These are phyloP conservation scores for Cryomyces minteri DNA, from an alignment of 495 filamentous ascomycete genomes.

Conservation along the genomic window DNA sequence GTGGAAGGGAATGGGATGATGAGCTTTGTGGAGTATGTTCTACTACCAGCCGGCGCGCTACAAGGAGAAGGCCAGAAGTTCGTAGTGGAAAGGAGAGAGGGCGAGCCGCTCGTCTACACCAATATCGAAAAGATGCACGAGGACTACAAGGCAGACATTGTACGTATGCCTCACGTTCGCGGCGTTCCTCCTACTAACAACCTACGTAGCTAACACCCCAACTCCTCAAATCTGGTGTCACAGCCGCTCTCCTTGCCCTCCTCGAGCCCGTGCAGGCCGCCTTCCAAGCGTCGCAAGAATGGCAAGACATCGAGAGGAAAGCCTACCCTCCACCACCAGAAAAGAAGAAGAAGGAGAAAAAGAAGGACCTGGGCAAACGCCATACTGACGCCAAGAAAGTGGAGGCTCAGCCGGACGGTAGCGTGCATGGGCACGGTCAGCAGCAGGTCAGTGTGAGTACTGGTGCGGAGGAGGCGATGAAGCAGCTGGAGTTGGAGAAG, in stretches of 20 bases:
- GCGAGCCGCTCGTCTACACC: conserved; percentile 60
- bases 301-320: conserved; percentile 58
- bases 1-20: conserved; percentile 75
- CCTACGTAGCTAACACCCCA: conserved; percentile 55
- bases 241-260: conserved; percentile 47
- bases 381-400: conserved; percentile 22
- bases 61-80: conserved; percentile 37
- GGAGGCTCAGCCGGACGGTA: conserved; percentile 17
- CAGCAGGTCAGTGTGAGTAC: conserved; percentile 18
- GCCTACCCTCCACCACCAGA: conserved; percentile 58
- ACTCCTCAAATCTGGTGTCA: conserved; percentile 31
- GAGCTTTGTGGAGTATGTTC: conserved; percentile 64
- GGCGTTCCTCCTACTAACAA: conserved; percentile 2
- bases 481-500: conserved; percentile 16
- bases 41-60: conserved; percentile 49
- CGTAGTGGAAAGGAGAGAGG: conserved; percentile 35
- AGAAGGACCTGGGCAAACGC: conserved; percentile 60
- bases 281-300: conserved; percentile 51
- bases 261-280: conserved; percentile 57
- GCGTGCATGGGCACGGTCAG: conserved; percentile 19
- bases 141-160: conserved; percentile 66
- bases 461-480: conserved; percentile 21
- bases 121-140: conserved; percentile 49
- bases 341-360: conserved; percentile 45
- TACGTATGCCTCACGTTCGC: conserved; percentile 25